These are phyloP conservation scores for Flaveria linearis DNA, from an alignment of 129 eudicot species.

Conservation along the genomic window DNA sequence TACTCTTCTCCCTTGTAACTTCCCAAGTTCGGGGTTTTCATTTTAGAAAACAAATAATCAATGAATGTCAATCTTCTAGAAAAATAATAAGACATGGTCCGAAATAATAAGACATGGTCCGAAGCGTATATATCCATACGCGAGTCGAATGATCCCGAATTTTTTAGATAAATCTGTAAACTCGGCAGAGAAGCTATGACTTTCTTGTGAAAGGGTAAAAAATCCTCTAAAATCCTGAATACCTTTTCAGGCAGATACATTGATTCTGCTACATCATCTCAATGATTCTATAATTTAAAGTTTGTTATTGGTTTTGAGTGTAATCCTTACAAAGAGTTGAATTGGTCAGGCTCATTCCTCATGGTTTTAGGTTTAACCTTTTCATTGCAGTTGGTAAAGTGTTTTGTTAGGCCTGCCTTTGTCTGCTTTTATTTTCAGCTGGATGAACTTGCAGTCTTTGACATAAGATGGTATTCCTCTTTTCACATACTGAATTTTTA, in stretches of 20 bases:
- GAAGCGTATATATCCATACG: neutral
- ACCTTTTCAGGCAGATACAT: neutral
- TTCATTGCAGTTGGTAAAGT: conserved; percentile 5
- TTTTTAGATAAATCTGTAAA: neutral
- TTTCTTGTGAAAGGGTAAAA: neutral
- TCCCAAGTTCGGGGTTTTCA: neutral
- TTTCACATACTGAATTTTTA: conserved; percentile 1
- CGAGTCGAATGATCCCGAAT: neutral
- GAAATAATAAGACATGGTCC: neutral
- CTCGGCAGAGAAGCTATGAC: neutral
- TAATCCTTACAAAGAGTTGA: neutral
- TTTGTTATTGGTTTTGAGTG: neutral
- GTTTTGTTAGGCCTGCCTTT: neutral
- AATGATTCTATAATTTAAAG: no score
- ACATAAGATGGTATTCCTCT: neutral
- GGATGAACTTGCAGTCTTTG: neutral
- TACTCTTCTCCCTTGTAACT: neutral
- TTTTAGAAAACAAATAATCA: neutral
- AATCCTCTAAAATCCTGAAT: neutral
- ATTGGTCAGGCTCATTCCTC: neutral
- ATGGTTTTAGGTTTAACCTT: neutral
- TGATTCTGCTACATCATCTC: neutral
- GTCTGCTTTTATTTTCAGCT: neutral
- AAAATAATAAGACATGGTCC: neutral
- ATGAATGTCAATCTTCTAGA: neutral